Conservation (phyloP, 2,329 filamentous ascomycete genomes). For the Arthroderma sp. region DNA sequence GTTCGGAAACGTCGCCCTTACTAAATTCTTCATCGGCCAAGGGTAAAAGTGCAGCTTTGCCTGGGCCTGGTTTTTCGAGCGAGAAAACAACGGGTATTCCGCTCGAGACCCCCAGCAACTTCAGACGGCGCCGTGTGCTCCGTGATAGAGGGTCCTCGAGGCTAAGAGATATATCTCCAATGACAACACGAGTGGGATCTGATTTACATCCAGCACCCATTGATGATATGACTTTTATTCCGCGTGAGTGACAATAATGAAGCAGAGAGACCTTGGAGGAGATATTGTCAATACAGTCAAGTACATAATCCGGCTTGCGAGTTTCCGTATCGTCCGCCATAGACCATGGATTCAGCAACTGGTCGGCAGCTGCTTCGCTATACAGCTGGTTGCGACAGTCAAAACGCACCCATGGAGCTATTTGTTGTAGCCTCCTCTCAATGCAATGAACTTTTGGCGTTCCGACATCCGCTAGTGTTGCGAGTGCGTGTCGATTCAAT, state of each 20-base stretch:
- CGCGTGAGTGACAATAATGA: conserved; percentile 69
- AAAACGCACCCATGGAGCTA: conserved; percentile 84
- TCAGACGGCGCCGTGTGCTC: conserved; percentile 66
- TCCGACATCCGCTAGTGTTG: conserved; percentile 85
- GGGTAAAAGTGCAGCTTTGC: conserved; percentile 81
- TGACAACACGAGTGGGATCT: conserved; percentile 66
- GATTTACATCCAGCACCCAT: conserved; percentile 98
- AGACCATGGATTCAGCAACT: conserved; percentile 56
- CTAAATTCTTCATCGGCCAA: conserved; percentile 76
- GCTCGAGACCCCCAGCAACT: conserved; percentile 61
- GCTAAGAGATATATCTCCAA: conserved; percentile 81
- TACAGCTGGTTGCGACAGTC: conserved; percentile 81
- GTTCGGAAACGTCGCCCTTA: conserved; percentile 73
- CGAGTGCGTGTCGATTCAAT: conserved; percentile 89
- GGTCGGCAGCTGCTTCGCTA: conserved; percentile 51
- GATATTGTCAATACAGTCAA: conserved; percentile 98
- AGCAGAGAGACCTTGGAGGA: conserved; percentile 87
- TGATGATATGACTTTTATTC: conserved; percentile 73
- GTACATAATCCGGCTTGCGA: conserved; percentile 67
- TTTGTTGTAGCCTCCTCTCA: conserved; percentile 64
- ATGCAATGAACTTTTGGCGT: conserved; percentile 84
- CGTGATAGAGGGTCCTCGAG: conserved; percentile 82
- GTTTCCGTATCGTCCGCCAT: conserved; percentile 32
- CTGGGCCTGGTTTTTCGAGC: conserved; percentile 75
- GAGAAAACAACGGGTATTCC: conserved; percentile 91